Percentiles rank a stretch among this genome's conserved stretches.
phyloP scores from a whole-genome alignment of 2,329 filamentous ascomycete species.

The Phaeoacremonium minimum region DNA sequence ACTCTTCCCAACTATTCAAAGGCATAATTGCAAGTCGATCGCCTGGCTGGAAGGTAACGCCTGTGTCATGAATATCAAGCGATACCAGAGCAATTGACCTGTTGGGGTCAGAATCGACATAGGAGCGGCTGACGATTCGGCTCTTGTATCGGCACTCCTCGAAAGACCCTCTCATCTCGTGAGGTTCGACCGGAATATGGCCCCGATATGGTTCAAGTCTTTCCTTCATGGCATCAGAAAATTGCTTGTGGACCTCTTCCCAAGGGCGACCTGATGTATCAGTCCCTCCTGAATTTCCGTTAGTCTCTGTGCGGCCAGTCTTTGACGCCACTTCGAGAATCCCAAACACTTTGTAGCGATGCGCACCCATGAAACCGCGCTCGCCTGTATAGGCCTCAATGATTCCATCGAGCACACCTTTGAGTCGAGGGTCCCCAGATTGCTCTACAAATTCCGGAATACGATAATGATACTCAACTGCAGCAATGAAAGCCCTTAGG shows the following conservation, averaged over 20 bases:
- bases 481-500: constrained; percentile 48
- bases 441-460: constrained; percentile 48
- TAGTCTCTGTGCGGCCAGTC: constrained; percentile 47
- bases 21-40: constrained; percentile 52
- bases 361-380: constrained; percentile 51
- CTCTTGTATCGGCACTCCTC: constrained; percentile 48
- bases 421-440: constrained; percentile 42
- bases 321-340: constrained; percentile 50
- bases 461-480: constrained; percentile 49
- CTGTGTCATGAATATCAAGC: constrained; percentile 46
- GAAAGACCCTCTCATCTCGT: constrained; percentile 50
- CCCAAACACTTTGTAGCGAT: constrained; percentile 54
- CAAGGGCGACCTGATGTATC: constrained; percentile 38
- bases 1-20: constrained; percentile 49
- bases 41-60: constrained; percentile 48
- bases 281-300: constrained; percentile 41
- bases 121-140: constrained; percentile 36
- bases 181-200: constrained; percentile 39
- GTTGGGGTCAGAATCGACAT: constrained; percentile 39
- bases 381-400: constrained; percentile 52
- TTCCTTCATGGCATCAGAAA: constrained; percentile 51
- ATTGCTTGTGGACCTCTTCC: constrained; percentile 46
- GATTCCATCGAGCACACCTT: constrained; percentile 49
- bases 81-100: constrained; percentile 44
- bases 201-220: constrained; percentile 45